Percentiles rank a stretch among this genome's conserved stretches.
phyloP scores from a whole-genome alignment of 805 yeast species.

The Saturnispora ahearnii region DNA sequence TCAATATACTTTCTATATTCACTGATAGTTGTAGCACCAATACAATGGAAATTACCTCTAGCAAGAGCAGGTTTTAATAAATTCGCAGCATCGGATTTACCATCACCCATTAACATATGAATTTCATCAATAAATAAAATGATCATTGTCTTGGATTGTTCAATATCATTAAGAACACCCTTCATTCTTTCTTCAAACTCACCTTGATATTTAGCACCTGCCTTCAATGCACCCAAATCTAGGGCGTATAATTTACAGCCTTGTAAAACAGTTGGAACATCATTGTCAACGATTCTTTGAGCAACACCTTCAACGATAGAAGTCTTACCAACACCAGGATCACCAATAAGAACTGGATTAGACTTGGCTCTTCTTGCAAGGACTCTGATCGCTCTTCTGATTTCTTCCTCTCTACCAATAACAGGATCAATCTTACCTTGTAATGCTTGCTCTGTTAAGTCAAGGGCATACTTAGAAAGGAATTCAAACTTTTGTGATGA shows the following conservation, averaged over 20 bases:
- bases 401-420: constrained; percentile 98
- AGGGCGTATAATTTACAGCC: constrained; percentile 76
- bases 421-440: constrained; percentile 96
- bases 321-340: constrained; percentile 99
- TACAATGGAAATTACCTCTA: constrained; percentile 91
- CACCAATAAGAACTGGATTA: constrained; percentile 94
- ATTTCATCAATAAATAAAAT: constrained; percentile 94
- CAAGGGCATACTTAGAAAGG: constrained; percentile 81
- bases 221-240: constrained; percentile 93
- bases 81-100: constrained; percentile 95
- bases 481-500: constrained; percentile 79
- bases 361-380: constrained; percentile 96
- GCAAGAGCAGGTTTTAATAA: constrained; percentile 95
- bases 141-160: constrained; percentile 76
- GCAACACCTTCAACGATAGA: constrained; percentile 98
- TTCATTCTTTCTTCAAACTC: constrained; percentile 97
- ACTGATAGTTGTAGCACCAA: constrained; percentile 94
- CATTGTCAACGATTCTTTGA: constrained; percentile 90
- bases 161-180: constrained; percentile 92
- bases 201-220: constrained; percentile 98
- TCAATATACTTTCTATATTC: constrained; percentile 90
- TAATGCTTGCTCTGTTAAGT: constrained; percentile 87
- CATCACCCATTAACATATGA: constrained; percentile 99
- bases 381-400: constrained; percentile 88
- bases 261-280: constrained; percentile 83